Base-by-base conservation (phyloP, 768 basidiomycete genomes). In the Boletus fagicola region DNA sequence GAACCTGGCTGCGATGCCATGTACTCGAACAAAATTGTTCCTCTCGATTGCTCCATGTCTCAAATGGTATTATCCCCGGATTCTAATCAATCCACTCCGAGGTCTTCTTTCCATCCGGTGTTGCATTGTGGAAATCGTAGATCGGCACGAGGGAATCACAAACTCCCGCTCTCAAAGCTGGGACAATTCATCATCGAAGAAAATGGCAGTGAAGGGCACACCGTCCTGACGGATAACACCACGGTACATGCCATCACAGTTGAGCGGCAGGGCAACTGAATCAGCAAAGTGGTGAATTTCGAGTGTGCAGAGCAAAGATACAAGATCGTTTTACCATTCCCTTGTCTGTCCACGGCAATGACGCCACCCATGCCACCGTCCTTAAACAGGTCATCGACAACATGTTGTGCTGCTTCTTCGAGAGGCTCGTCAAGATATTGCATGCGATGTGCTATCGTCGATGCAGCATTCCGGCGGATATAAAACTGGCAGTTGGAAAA, bases 161-260 rank as follows among this genome's bases (percentile, higher is more conserved):
- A 26, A 35, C 24, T 3, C 24, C 31, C 30, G 20, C 16, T 51
- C 42, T 63, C 54, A 60, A 24, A 65, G 53, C 38, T 44, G 52
- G 33, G 63, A 63, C 31, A 82, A 66, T 16, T 74, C 75, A 48
- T 93, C 91, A 59, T 91, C 89, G 20, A 74, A 74, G 70, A 93
- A 92, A 51, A 92, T 90, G 12, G 90, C 91, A 0, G 86, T 88
- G 70, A 82, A 82, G 0, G 88, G 79, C 9, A 84, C 68, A 11
- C 90, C 91, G 57, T 92, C 88, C 60, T 78, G 75, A 44, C 79
- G 75, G 35, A 92, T 83, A 16, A 91, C 77, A 7, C 91, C 91
- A 30, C 91, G 80, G 67, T 91, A 92, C 91, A 93, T 93, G 9
- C 91, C 88, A 20, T 79, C 75, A 63, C 84, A 88, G 68, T 92